Evolutionary conservation across 352 stramenopile genomes (phyloP).

Genomic region (Globisporangium solare): DNA sequence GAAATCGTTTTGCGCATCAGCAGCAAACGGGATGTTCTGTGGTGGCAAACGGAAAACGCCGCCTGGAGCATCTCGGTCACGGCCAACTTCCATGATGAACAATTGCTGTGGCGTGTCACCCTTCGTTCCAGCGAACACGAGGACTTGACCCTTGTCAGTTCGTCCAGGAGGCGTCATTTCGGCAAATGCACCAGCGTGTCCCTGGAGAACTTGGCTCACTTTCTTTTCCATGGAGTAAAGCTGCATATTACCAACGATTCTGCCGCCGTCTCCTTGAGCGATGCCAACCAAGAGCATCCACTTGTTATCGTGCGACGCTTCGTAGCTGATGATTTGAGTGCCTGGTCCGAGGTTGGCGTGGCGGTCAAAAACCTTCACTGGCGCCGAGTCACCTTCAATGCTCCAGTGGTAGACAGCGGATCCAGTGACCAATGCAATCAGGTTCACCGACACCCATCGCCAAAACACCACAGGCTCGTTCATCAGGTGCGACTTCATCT

Average conservation of each 20-base stretch:
- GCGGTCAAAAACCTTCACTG: conserved; percentile 97
- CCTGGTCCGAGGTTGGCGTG: conserved; percentile 91
- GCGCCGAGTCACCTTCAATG: conserved; percentile 89
- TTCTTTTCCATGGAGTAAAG: conserved; percentile 98
- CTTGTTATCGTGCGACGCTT: conserved; percentile 96
- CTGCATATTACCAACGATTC: conserved; percentile 98
- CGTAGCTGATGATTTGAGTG: conserved; percentile 99
- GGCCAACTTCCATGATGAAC: conserved; percentile 99
- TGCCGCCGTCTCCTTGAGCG: conserved; percentile 89
- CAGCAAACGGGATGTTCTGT: conserved; percentile 93
- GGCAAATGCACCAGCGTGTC: conserved; percentile 96
- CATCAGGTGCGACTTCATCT: conserved; percentile 96
- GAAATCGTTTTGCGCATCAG: conserved; percentile 97
- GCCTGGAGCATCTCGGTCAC: conserved; percentile 93
- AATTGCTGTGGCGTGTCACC: conserved; percentile 78
- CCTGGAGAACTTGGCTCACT: conserved; percentile 97
- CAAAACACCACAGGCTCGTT: conserved; percentile 96
- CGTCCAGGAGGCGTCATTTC: conserved; percentile 94
- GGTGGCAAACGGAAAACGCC: conserved; percentile 94
- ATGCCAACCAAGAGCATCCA: conserved; percentile 99
- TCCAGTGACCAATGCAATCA: conserved; percentile 96
- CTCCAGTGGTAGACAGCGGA: conserved; percentile 98
- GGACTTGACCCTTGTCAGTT: conserved; percentile 87
- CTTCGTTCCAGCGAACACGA: conserved; percentile 85
- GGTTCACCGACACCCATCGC: conserved; percentile 97